phyloP scores from a whole-genome alignment of 768 basidiomycete genomes.

The Imleria badia region DNA sequence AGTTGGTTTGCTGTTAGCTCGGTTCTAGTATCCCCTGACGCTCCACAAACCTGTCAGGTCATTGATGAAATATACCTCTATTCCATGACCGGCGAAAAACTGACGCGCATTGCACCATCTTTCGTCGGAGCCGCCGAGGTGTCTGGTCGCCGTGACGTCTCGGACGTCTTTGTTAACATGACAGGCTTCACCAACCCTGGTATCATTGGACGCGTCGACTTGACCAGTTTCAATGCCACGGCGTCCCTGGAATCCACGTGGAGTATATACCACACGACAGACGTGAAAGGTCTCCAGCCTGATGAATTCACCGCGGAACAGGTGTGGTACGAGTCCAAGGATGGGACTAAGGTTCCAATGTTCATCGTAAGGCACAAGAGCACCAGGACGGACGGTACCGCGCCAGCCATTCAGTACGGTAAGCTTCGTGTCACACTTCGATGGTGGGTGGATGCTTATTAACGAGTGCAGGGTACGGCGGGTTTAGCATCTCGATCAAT shows the following conservation, averaged over 20 bases:
- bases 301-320: slow-evolving; percentile 73
- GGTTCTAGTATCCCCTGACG: slow-evolving; percentile 2
- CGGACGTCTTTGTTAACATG: slow-evolving; percentile 63
- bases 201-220: slow-evolving; percentile 62
- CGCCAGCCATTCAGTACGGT: slow-evolving; percentile 79
- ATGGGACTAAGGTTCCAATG: slow-evolving; percentile 82
- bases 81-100: slow-evolving; percentile 48
- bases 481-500: slow-evolving; percentile 68
- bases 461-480: slow-evolving; percentile 66
- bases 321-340: slow-evolving; percentile 79
- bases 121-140: slow-evolving; percentile 66
- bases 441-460: not conserved
- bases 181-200: slow-evolving; percentile 74
- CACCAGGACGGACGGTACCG: slow-evolving; percentile 69
- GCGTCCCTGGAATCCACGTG: slow-evolving; percentile 48
- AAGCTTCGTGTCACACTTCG: slow-evolving; percentile 3
- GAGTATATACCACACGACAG: slow-evolving; percentile 56
- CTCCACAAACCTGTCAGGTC: slow-evolving; percentile 40
- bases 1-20: slow-evolving; percentile 21
- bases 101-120: slow-evolving; percentile 58
- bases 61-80: slow-evolving; percentile 80
- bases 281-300: slow-evolving; percentile 58
- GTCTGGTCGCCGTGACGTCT: slow-evolving; percentile 49
- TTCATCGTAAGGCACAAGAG: slow-evolving; percentile 77
- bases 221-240: slow-evolving; percentile 32